Evolutionary conservation across 1,139 yeast genomes (phyloP).

Genomic region (Pichia sp.): DNA sequence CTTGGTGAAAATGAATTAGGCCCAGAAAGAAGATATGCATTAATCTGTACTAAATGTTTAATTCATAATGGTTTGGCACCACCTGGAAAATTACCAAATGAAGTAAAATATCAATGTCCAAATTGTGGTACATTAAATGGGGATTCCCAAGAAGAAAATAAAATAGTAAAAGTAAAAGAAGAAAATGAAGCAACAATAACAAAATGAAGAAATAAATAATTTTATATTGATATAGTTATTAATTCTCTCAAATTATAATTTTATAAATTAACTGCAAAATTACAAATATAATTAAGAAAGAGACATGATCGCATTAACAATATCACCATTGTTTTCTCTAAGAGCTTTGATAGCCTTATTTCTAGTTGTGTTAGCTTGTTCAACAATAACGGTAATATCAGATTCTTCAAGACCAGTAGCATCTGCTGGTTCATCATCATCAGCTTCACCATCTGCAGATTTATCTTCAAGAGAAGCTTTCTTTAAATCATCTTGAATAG

Average conservation of each 20-base stretch:
- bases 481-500: constrained; percentile 88
- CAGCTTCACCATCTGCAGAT: constrained; percentile 42
- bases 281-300: constrained; percentile 40
- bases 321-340: constrained; percentile 83
- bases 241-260: no score
- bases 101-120: constrained; percentile 64
- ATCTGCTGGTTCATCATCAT: constrained; percentile 61
- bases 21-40: constrained; percentile 60
- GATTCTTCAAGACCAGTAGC: constrained; percentile 74
- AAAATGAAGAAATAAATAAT: neutral
- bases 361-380: constrained; percentile 86
- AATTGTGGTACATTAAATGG: constrained; percentile 62
- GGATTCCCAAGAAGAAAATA: neutral
- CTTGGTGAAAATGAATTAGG: constrained; percentile 69
- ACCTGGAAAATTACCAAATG: constrained; percentile 53
- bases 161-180: neutral
- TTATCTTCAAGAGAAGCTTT: constrained; percentile 51
- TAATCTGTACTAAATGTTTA: constrained; percentile 61
- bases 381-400: constrained; percentile 77
- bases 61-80: constrained; percentile 82
- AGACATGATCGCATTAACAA: constrained; percentile 94
- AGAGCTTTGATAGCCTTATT: constrained; percentile 88
- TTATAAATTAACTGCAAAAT: no score
- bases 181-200: neutral
- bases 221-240: no score